Evolutionary conservation across 164 flowering plant species (phyloP).

Genomic region (Berberis thunbergii): DNA sequence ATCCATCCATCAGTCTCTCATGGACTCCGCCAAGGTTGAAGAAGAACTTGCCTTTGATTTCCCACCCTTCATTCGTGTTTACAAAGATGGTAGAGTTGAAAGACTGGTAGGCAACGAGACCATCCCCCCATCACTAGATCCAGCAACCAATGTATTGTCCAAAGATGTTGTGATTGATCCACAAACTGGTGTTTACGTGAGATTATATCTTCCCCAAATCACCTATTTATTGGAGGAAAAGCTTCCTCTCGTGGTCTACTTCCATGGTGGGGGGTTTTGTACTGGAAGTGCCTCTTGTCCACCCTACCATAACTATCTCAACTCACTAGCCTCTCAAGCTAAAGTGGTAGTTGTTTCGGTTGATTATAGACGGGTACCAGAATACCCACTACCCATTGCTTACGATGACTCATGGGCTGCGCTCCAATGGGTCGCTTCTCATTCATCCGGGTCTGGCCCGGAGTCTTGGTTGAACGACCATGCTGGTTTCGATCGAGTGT

Average conservation of each 20-base stretch:
- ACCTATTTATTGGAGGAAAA: constrained; percentile 2
- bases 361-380: constrained; percentile 26
- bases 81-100: constrained; percentile 4
- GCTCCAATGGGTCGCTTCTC: constrained; percentile 26
- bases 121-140: background rate
- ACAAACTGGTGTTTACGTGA: constrained; percentile 12
- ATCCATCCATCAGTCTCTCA: too few relatives aligned
- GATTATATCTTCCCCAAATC: constrained; percentile 18
- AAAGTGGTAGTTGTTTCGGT: constrained; percentile 24
- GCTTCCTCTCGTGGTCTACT: constrained; percentile 27
- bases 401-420: constrained; percentile 40
- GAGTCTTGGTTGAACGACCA: constrained; percentile 20
- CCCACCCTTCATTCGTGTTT: background rate
- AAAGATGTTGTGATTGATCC: constrained; percentile 18
- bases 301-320: constrained; percentile 14
- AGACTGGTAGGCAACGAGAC: background rate
- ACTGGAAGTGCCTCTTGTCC: constrained; percentile 12
- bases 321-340: constrained; percentile 14
- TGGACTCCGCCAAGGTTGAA: background rate
- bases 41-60: background rate
- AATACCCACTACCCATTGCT: constrained; percentile 28
- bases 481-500: constrained; percentile 21
- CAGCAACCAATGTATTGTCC: constrained; percentile 16
- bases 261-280: constrained; percentile 29
- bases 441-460: constrained; percentile 5